Conservation (phyloP, 306 rosid species). For the Rosa rugosa region DNA sequence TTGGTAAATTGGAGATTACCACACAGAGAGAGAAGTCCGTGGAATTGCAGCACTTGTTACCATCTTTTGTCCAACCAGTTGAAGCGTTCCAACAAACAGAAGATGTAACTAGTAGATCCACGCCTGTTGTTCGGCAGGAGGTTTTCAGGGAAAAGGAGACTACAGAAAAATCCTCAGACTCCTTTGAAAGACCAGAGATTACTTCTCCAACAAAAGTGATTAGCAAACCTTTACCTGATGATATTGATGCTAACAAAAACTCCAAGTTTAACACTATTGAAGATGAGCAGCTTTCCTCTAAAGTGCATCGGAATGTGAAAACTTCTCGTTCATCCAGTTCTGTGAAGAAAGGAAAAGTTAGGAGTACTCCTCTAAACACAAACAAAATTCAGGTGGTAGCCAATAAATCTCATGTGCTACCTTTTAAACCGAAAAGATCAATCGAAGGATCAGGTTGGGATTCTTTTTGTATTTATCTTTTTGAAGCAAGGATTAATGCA, state of each 20-base stretch:
- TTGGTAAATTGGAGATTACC: constrained; percentile 31
- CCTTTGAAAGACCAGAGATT: constrained; percentile 30
- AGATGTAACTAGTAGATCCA: constrained; percentile 44
- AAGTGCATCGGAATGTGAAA: constrained; percentile 46
- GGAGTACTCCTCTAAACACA: constrained; percentile 37
- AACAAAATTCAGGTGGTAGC: constrained; percentile 42
- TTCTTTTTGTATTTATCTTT: constrained; percentile 18
- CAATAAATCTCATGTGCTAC: constrained; percentile 48
- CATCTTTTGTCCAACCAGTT: constrained; percentile 39
- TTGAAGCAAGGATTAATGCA: constrained; percentile 14
- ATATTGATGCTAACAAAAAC: constrained; percentile 40
- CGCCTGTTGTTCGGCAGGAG: constrained; percentile 41
- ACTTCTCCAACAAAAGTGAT: constrained; percentile 30
- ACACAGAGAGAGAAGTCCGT: constrained; percentile 42
- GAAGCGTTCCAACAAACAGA: constrained; percentile 53
- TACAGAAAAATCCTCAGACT: constrained; percentile 43
- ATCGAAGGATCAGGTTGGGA: constrained; percentile 78
- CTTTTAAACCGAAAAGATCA: constrained; percentile 59
- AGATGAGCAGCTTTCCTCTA: constrained; percentile 44
- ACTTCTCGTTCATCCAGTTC: constrained; percentile 42
- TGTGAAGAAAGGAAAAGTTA: constrained; percentile 61
- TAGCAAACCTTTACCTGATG: constrained; percentile 37
- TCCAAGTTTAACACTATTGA: constrained; percentile 49
- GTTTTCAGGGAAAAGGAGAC: constrained; percentile 33
- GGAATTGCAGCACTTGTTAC: constrained; percentile 44